Evolutionary conservation across 1,139 yeast species (phyloP), one percentile per base, ranked within the genome.

Genomic region (Ogataea hybrid): DNA sequence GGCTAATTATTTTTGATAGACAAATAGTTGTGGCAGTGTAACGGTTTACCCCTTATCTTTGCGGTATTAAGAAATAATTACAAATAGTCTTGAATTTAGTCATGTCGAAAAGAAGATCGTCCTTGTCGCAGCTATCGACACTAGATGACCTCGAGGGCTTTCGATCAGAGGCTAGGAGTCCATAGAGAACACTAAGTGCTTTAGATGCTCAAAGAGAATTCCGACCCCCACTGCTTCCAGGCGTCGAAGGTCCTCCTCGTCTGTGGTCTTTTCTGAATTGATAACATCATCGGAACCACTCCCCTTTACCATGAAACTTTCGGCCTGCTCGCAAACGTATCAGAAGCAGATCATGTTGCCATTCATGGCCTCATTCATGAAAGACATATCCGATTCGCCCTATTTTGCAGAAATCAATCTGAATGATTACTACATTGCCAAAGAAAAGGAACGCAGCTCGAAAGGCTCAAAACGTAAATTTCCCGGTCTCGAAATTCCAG

Each of bases 401-500:
- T 70, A 70, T 43, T 70, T 68, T 20, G 71, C 71, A 8, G 57
- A 55, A 6, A 52, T 70, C 5, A 67, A 69, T 41, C 43, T 70
- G 15, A 63, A 62, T 18, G 53, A 52, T 15, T 51, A 54, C 37
- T 62, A 59, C 44, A 57, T 64, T 43, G 62, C 61, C 23, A 51
- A 55, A 16, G 64, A 63, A 31, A 39, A 47, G 17, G 51, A 37
- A 17, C 43, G 43, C 27, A 39, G 45, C 5, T 25, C 35, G 23
- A 35, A 12, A 31, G 40, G 41, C 17, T 25, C 29, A 21, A 44
- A 37, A 35, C 43, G 56, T 30, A 52, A 53, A 43, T 58, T 65
- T 46, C 64, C 66, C 39, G 69, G 79, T 39, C 62, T 66, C 57
- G 52, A 65, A 46, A 46, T 71, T 9, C 72, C 74, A 2, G 53